Conservation (phyloP, 352 stramenopile species). For the Globisporangium nunn region DNA sequence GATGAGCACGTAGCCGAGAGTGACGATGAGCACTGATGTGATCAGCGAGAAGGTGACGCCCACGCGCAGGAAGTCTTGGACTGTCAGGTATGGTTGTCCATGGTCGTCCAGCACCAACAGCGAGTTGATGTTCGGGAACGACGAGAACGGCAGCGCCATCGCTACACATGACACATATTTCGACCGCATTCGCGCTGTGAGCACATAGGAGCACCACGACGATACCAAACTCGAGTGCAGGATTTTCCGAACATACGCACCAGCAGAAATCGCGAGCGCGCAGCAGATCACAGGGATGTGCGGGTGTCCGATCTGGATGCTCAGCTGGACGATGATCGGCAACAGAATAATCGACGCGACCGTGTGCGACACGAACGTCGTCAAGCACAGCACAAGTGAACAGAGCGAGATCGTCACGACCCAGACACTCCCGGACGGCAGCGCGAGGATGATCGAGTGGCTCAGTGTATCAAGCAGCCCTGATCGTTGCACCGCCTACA, state of each 20-base stretch:
- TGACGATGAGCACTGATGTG: slow-evolving; percentile 79
- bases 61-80: slow-evolving; percentile 83
- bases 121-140: slow-evolving; percentile 91
- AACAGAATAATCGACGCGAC: slow-evolving; percentile 90
- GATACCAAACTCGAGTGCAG: too few relatives aligned
- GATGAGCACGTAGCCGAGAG: slow-evolving; percentile 81
- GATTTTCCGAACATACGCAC: slow-evolving; percentile 21
- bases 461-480: slow-evolving; percentile 78
- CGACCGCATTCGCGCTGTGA: too few relatives aligned
- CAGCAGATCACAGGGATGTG: slow-evolving; percentile 85
- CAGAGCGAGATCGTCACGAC: slow-evolving; percentile 85
- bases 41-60: slow-evolving; percentile 84
- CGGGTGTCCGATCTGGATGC: slow-evolving; percentile 77
- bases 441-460: slow-evolving; percentile 70
- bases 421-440: slow-evolving; percentile 80
- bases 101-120: slow-evolving; percentile 88
- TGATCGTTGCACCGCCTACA: slow-evolving; percentile 73
- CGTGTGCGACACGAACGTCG: slow-evolving; percentile 92
- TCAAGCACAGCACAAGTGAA: slow-evolving; percentile 78
- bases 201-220: too few relatives aligned
- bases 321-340: slow-evolving; percentile 89
- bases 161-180: slow-evolving; percentile 23
- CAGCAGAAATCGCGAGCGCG: slow-evolving; percentile 82
- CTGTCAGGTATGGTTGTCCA: slow-evolving; percentile 78
- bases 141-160: slow-evolving; percentile 89